Evolutionary conservation across 805 yeast species (phyloP).

Genomic region (Hanseniaspora valbyensis): DNA sequence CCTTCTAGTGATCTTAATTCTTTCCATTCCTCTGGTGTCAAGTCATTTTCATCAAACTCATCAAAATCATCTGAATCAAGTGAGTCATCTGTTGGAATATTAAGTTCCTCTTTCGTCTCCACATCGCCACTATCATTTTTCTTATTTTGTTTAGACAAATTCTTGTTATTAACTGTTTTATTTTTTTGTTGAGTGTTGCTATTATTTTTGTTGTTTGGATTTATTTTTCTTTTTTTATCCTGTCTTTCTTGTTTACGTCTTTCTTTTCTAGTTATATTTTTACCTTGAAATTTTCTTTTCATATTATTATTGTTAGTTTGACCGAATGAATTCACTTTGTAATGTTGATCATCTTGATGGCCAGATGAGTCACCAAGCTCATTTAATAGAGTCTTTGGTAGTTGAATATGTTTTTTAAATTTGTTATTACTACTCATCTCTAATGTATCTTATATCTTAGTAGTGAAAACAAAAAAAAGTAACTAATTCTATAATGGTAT

Average conservation of each 20-base stretch:
- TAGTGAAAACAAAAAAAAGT: too few relatives aligned
- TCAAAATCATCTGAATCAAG: conserved; percentile 17
- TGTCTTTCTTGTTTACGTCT: conserved; percentile 33
- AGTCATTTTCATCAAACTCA: conserved; percentile 23
- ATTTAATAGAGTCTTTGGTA: conserved; percentile 42
- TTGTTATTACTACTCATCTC: neutral
- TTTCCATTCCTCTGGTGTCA: conserved; percentile 19
- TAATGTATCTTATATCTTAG: too few relatives aligned
- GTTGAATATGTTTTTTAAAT: conserved; percentile 23
- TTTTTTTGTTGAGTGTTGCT: too few relatives aligned
- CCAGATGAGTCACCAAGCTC: conserved; percentile 32
- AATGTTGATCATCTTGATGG: conserved; percentile 41
- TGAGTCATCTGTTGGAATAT: conserved; percentile 13
- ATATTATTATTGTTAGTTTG: conserved; percentile 34
- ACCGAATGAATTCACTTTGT: conserved; percentile 37
- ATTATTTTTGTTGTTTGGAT: conserved; percentile 31
- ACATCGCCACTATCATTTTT: too few relatives aligned
- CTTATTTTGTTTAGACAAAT: too few relatives aligned
- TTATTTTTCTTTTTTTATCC: conserved; percentile 16
- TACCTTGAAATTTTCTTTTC: conserved; percentile 28
- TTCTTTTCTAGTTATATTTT: conserved; percentile 33
- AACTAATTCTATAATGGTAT: too few relatives aligned
- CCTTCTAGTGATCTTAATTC: conserved; percentile 22
- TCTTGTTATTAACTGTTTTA: too few relatives aligned
- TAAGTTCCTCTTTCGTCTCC: too few relatives aligned